Conservation (phyloP, 2,329 filamentous ascomycete genomes). For the Scleromitrula shiraiana region DNA sequence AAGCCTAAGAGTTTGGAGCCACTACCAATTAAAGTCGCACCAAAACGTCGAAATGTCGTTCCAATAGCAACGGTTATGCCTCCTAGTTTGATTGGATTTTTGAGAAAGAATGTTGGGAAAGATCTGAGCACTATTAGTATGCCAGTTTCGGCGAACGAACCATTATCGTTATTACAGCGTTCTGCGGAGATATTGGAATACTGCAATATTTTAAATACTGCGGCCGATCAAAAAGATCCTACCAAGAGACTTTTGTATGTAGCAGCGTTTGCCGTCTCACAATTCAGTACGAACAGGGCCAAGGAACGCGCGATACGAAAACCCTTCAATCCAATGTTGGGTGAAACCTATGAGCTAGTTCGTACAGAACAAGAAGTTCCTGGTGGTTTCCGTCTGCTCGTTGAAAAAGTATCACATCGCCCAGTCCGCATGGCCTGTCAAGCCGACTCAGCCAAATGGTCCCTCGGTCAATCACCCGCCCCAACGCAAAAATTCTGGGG, state of each 20-base stretch:
- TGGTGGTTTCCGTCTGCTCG: constrained; percentile 78
- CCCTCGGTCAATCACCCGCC: constrained; percentile 75
- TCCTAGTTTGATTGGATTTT: constrained; percentile 85
- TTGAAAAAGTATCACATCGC: constrained; percentile 90
- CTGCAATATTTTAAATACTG: constrained; percentile 71
- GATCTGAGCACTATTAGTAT: constrained; percentile 94
- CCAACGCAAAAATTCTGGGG: constrained; percentile 98
- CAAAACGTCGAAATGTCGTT: constrained; percentile 63
- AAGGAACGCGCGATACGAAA: constrained; percentile 92
- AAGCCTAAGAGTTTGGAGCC: constrained; percentile 71
- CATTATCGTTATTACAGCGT: constrained; percentile 78
- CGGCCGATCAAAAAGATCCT: constrained; percentile 51
- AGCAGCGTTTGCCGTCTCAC: constrained; percentile 82
- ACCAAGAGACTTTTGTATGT: constrained; percentile 74
- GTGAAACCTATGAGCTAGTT: constrained; percentile 90
- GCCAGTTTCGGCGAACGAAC: constrained; percentile 95
- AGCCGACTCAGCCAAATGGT: constrained; percentile 80
- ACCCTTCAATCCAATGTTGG: constrained; percentile 93
- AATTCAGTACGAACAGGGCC: constrained; percentile 71
- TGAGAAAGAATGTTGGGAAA: constrained; percentile 96
- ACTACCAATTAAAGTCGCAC: constrained; percentile 58
- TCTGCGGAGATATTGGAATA: constrained; percentile 90
- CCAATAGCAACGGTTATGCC: constrained; percentile 68
- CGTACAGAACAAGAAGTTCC: constrained; percentile 67
- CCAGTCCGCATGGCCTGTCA: constrained; percentile 91